Percentiles rank a stretch among this genome's conserved stretches.
Evolutionary conservation across 495 filamentous ascomycete species (phyloP).

Genomic region (Neurospora intermedia): DNA sequence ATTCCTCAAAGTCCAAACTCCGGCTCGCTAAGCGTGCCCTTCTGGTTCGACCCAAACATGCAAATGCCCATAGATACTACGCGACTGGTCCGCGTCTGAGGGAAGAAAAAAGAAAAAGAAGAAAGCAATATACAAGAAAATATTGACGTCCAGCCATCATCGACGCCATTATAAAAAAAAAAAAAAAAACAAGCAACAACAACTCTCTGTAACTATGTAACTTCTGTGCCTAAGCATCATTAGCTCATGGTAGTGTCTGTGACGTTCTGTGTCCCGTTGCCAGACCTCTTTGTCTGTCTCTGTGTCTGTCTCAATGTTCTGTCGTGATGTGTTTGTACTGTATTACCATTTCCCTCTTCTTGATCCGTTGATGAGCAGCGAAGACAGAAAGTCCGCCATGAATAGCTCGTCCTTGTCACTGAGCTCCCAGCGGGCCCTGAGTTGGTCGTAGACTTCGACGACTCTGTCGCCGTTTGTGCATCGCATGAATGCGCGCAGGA

Average conservation of each 20-base stretch:
- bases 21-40: background rate
- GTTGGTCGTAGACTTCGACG: constrained; percentile 29
- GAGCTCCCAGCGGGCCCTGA: constrained; percentile 29
- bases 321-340: background rate
- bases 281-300: background rate
- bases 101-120: background rate
- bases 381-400: constrained; percentile 25
- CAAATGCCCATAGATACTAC: background rate
- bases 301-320: background rate
- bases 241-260: background rate
- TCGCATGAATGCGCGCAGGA: constrained; percentile 34
- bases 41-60: background rate
- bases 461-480: constrained; percentile 27
- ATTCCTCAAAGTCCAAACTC: background rate
- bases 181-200: background rate
- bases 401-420: constrained; percentile 21
- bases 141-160: background rate
- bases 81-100: background rate
- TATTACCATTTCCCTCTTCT: background rate
- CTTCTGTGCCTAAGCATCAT: background rate
- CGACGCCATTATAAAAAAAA: background rate
- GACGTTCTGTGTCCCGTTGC: background rate
- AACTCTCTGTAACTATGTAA: background rate
- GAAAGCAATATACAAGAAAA: background rate
- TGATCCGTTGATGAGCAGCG: constrained; percentile 3